Evolutionary conservation across 139 green algal genomes (phyloP).

Genomic region (Chlorella sp.): DNA sequence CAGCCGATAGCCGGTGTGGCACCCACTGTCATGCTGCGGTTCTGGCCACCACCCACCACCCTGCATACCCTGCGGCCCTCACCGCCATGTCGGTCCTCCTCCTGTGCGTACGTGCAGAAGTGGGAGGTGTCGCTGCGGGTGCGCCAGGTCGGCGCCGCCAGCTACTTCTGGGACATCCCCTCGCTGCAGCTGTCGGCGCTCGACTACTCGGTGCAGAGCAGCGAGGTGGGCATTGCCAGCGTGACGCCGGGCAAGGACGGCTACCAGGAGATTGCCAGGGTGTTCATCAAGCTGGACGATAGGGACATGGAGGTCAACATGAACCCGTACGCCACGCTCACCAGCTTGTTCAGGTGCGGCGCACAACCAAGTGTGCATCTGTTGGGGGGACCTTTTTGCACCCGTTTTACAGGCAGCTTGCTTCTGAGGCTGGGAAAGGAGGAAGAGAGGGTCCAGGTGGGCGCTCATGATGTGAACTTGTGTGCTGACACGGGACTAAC

Average conservation of each 20-base stretch:
- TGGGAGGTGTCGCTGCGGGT: background rate
- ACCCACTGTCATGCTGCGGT: too few species aligned
- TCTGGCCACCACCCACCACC: too few species aligned
- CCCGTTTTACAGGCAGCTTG: too few species aligned
- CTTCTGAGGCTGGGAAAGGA: too few species aligned
- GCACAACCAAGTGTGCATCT: too few species aligned
- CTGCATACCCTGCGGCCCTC: too few species aligned
- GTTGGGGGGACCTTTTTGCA: too few species aligned
- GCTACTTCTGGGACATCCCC: background rate
- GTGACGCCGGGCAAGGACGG: background rate
- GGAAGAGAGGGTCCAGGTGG: too few species aligned
- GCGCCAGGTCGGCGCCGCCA: background rate
- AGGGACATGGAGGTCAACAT: slow-evolving; percentile 4
- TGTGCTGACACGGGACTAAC: too few species aligned
- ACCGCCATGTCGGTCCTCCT: too few species aligned
- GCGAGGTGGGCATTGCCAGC: slow-evolving; percentile 1
- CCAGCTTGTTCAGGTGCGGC: background rate
- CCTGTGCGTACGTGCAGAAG: background rate
- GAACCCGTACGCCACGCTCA: background rate
- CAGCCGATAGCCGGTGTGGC: too few species aligned
- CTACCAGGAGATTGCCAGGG: background rate
- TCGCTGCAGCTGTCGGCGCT: background rate
- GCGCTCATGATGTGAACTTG: too few species aligned
- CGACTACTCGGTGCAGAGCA: slow-evolving; percentile 2
- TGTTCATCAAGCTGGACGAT: slow-evolving; percentile 10